Evolutionary conservation across 2,329 filamentous ascomycete genomes (phyloP).

Genomic region (Phyllosticta citrichinensis): DNA sequence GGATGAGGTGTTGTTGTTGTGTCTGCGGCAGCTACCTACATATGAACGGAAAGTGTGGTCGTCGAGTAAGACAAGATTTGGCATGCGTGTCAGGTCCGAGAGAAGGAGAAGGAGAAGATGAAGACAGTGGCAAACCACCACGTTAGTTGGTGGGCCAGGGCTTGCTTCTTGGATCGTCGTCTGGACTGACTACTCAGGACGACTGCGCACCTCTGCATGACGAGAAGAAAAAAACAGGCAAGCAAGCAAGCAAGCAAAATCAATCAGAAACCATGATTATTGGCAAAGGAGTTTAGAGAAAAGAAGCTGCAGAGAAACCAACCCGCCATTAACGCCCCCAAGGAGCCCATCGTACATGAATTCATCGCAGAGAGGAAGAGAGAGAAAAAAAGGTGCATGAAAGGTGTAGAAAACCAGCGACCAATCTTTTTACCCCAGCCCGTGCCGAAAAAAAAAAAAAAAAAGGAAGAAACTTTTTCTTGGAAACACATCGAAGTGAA

Average conservation of each 20-base stretch:
- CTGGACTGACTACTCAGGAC: too few species aligned
- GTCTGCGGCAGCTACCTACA: too few species aligned
- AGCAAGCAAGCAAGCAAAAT: background rate
- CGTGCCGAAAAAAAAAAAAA: background rate
- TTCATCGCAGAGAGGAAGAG: background rate
- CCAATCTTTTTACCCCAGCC: background rate
- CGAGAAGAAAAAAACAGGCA: too few species aligned
- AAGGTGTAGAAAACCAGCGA: background rate
- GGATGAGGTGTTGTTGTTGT: too few species aligned
- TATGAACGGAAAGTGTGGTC: too few species aligned
- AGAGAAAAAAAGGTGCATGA: background rate
- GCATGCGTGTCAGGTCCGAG: too few species aligned
- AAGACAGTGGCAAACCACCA: too few species aligned
- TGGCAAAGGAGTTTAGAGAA: background rate
- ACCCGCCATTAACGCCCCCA: background rate
- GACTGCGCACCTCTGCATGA: too few species aligned
- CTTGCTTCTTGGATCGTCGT: too few species aligned
- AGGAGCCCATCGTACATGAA: background rate
- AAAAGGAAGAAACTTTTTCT: constrained; percentile 8
- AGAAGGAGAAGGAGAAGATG: too few species aligned
- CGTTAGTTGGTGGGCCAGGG: too few species aligned
- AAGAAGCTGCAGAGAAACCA: background rate
- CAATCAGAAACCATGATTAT: background rate
- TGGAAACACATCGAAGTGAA: constrained; percentile 7
- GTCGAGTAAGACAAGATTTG: too few species aligned